Evolutionary conservation across 495 filamentous ascomycete genomes (phyloP).

Genomic region (Pseudomonodictys pantanalensis): DNA sequence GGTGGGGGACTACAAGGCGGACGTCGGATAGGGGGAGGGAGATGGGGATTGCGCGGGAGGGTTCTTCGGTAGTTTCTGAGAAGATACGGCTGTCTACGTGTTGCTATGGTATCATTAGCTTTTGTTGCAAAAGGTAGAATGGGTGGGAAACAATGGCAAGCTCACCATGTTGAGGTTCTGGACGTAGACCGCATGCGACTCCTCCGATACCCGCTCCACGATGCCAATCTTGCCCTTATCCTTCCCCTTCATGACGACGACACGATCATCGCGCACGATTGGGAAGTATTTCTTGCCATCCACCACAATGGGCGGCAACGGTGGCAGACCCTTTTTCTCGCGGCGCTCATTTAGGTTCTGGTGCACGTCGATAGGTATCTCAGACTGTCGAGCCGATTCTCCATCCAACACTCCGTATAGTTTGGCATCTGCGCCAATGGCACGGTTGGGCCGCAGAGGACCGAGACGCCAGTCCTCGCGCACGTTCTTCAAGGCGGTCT

Average conservation of each 20-base stretch:
- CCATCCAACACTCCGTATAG: constrained; percentile 52
- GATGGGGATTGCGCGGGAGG: background rate
- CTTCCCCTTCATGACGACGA: constrained; percentile 70
- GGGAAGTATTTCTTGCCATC: constrained; percentile 5
- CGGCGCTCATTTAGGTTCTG: constrained; percentile 42
- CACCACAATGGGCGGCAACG: constrained; percentile 5
- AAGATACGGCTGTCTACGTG: constrained; percentile 4
- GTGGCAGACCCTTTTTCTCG: constrained; percentile 58
- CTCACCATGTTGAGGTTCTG: constrained; percentile 68
- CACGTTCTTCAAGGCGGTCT: constrained; percentile 38
- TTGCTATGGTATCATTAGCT: too few relatives aligned
- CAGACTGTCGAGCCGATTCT: constrained; percentile 22
- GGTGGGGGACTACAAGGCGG: constrained; percentile 11
- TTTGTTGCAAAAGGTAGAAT: background rate
- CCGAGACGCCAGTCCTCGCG: constrained; percentile 76
- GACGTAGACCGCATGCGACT: constrained; percentile 58
- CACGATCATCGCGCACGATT: constrained; percentile 67
- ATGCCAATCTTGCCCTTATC: constrained; percentile 79
- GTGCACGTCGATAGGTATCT: background rate
- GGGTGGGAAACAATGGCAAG: constrained; percentile 5
- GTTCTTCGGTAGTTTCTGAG: background rate
- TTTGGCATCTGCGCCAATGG: constrained; percentile 52
- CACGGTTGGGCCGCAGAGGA: constrained; percentile 67
- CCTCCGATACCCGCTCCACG: constrained; percentile 56
- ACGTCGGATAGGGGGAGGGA: constrained; percentile 8